Percentiles rank a stretch among this genome's conserved stretches.
phyloP scores from a whole-genome alignment of 2,329 filamentous ascomycete genomes.

The Colletotrichum nymphaeae region DNA sequence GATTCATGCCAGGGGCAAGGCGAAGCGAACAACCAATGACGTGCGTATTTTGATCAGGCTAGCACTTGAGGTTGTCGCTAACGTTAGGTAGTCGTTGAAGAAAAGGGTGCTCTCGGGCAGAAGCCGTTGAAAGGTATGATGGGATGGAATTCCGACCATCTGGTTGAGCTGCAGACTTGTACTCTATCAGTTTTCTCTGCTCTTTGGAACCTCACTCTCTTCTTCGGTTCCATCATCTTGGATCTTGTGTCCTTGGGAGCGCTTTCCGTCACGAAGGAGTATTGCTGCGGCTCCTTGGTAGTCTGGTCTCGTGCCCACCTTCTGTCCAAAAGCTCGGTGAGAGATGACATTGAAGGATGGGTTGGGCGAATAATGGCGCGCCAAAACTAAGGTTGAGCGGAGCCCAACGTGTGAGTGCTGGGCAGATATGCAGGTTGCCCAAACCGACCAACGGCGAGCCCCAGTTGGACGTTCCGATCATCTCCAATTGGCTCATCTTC shows the following conservation, averaged over 20 bases:
- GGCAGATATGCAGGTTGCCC: conserved; percentile 36
- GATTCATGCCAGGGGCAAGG: not conserved
- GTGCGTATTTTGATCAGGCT: not conserved
- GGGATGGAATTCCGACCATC: not conserved
- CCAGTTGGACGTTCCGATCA: not conserved
- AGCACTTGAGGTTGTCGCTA: conserved; percentile 5
- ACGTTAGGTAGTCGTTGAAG: not conserved
- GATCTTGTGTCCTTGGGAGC: not conserved
- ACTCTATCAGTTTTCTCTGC: not conserved
- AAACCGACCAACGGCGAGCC: not conserved
- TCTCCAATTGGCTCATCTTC: conserved; percentile 20
- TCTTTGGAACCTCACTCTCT: not conserved
- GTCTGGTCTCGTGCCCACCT: conserved; percentile 20
- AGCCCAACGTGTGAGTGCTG: conserved; percentile 33
- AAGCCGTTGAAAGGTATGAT: not conserved
- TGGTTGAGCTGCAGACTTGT: not conserved
- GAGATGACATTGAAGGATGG: conserved; percentile 7
- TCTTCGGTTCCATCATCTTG: not conserved
- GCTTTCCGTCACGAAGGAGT: not conserved
- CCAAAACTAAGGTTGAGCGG: conserved; percentile 8
- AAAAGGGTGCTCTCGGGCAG: not conserved
- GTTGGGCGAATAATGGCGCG: conserved; percentile 22
- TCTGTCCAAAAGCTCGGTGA: not conserved
- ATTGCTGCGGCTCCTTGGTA: not conserved
- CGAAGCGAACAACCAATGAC: conserved; percentile 5